Conservation (phyloP, 2,329 filamentous ascomycete species). For the Emericellopsis cladophorae region DNA sequence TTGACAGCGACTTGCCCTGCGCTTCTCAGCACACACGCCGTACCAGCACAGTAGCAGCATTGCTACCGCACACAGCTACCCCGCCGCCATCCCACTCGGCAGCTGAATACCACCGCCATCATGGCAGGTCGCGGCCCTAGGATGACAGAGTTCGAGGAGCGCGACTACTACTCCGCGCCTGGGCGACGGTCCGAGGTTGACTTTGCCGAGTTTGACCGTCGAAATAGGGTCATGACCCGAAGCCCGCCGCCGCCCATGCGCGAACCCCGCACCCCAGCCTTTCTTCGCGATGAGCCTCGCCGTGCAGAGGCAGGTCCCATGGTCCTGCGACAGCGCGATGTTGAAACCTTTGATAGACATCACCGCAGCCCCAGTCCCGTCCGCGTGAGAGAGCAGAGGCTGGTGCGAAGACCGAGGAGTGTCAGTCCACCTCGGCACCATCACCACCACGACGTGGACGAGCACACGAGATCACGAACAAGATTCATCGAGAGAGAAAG, state of each 20-base stretch:
- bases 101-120: conserved; percentile 1
- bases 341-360: conserved; percentile 40
- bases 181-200: conserved; percentile 18
- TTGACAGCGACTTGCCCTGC: no score
- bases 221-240: conserved; percentile 9
- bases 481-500: not conserved
- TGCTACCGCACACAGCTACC: no score
- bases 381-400: conserved; percentile 27
- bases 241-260: conserved; percentile 15
- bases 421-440: conserved; percentile 21
- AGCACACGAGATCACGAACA: conserved; percentile 1
- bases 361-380: conserved; percentile 20
- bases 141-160: conserved; percentile 30
- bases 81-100: no score
- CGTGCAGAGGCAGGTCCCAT: conserved; percentile 35
- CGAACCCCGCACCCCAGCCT: conserved; percentile 30
- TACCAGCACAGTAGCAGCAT: no score
- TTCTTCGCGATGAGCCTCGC: conserved; percentile 36
- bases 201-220: conserved; percentile 8
- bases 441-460: not conserved
- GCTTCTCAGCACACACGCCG: no score
- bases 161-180: conserved; percentile 26
- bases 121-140: conserved; percentile 13
- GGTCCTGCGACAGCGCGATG: conserved; percentile 40
- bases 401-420: conserved; percentile 29